A percentile compares a stretch with the other conserved stretches of the same genome.
Evolutionary conservation across 1,284 basidiomycete species (phyloP).

Genomic region (Sparassis latifolia): DNA sequence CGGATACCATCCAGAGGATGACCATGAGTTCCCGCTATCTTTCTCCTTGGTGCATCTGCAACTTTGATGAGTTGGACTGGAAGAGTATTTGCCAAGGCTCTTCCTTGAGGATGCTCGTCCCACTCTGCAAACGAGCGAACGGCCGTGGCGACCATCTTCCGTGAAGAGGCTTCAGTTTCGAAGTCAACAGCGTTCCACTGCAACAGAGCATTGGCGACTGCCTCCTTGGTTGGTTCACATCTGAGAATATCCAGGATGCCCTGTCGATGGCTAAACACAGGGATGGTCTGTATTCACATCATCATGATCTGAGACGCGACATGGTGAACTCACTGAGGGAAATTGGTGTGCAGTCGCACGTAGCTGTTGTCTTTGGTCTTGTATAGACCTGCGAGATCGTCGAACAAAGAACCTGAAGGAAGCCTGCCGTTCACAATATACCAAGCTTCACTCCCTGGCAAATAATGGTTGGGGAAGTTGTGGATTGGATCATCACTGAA

Average conservation of each 20-base stretch:
- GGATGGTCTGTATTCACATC: background rate
- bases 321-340: conserved; percentile 44
- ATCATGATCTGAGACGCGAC: background rate
- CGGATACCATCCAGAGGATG: conserved; percentile 43
- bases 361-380: conserved; percentile 41
- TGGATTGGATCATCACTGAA: conserved; percentile 1
- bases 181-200: conserved; percentile 44
- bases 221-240: conserved; percentile 29
- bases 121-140: conserved; percentile 45
- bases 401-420: conserved; percentile 34
- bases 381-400: conserved; percentile 48
- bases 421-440: conserved; percentile 39
- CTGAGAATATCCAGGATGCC: conserved; percentile 44
- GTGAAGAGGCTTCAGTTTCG: conserved; percentile 41
- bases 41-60: conserved; percentile 39
- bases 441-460: conserved; percentile 43
- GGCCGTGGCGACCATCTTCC: conserved; percentile 48
- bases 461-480: background rate
- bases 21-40: conserved; percentile 4
- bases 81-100: conserved; percentile 29
- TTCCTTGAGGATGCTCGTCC: conserved; percentile 44
- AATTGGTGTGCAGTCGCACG: conserved; percentile 59
- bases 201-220: conserved; percentile 35
- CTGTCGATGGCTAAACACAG: conserved; percentile 38
- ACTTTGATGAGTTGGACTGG: conserved; percentile 42